Evolutionary conservation across 306 rosid genomes (phyloP), one percentile per base, ranked within the genome.

Genomic region (Erythrophleum fordii): DNA sequence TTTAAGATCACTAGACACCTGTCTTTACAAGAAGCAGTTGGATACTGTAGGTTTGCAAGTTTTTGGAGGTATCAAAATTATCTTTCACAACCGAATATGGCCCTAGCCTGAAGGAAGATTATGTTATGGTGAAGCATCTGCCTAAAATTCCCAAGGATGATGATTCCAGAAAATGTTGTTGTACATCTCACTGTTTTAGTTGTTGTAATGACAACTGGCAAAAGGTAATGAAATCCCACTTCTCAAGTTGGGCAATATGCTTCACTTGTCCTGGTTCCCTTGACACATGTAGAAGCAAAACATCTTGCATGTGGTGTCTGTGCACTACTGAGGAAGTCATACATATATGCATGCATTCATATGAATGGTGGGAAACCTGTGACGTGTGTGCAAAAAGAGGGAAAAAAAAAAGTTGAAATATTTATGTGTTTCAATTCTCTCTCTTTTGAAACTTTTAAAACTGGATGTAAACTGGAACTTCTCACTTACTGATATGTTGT

Each of bases 141-240:
- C 93, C 99, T 18, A 88, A 88, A 83, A 86, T 96, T 80, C 84
- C 49, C 8, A 88, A 55, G 79, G 87, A 86, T 61, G 91, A 96
- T 26, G 86, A 87, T 83, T 79, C 90, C 39, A 88, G 90, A 84
- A 96, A 86, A 83, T 96, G 99, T 84, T 92, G 97, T 85, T 49
- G n/a, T n/a, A n/a, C 81, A 31, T 93, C 97, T 65, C 35, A 28
- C 67, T 92, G 97, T 85, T 93, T 93, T 83, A 77, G 41, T 81
- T 96, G 98, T 84, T 96, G 98, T 62, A 93, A 96, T 86, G 97
- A 96, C 92, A 93, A 90, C 81, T 96, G 99, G 99, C 99, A 93
- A 83, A 96, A 92, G 98, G 99, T 92, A 90, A 52, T 49, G 51
- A 41, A 86, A 77, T 69, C 64, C 68, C 69, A 68, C 29, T 55